Percentiles rank a stretch among this genome's conserved stretches.
Conservation (phyloP, 805 yeast species). For the Candida loeiensis region DNA sequence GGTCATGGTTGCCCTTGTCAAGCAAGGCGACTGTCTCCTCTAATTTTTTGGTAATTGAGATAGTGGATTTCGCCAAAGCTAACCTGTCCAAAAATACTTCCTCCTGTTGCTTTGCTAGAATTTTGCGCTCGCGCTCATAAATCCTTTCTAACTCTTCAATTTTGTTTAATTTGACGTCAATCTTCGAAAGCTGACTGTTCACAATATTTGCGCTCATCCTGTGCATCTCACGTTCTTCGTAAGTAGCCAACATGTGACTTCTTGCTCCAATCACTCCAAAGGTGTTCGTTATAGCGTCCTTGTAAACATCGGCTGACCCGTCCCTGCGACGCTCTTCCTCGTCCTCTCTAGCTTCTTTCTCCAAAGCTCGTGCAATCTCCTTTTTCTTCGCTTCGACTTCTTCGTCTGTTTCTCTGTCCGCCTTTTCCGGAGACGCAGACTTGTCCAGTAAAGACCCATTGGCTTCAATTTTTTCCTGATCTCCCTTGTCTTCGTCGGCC, state of each 20-base stretch:
- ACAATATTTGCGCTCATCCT: constrained; percentile 54
- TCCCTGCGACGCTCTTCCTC: neutral
- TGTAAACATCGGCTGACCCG: constrained; percentile 20
- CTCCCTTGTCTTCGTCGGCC: constrained; percentile 6
- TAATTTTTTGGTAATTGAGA: constrained; percentile 47
- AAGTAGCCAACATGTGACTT: constrained; percentile 72
- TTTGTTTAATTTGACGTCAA: constrained; percentile 60
- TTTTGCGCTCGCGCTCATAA: constrained; percentile 60
- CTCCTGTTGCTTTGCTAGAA: constrained; percentile 59
- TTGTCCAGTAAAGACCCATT: constrained; percentile 4
- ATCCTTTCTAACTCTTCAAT: constrained; percentile 61
- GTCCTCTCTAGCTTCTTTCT: constrained; percentile 18
- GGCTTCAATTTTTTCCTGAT: constrained; percentile 5
- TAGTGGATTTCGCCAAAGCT: constrained; percentile 59
- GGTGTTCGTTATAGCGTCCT: constrained; percentile 65
- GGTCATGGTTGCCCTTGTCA: constrained; percentile 8
- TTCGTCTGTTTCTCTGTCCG: constrained; percentile 14
- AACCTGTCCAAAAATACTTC: constrained; percentile 64
- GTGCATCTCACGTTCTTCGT: constrained; percentile 76
- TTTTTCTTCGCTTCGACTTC: constrained; percentile 13
- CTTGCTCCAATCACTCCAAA: constrained; percentile 76
- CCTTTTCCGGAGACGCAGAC: constrained; percentile 16
- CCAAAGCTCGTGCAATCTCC: constrained; percentile 8
- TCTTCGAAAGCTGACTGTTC: constrained; percentile 58
- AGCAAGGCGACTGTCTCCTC: constrained; percentile 27